These are phyloP conservation scores for Abortiporus biennis DNA, from an alignment of 1,284 basidiomycete species.

Conservation along the genomic window DNA sequence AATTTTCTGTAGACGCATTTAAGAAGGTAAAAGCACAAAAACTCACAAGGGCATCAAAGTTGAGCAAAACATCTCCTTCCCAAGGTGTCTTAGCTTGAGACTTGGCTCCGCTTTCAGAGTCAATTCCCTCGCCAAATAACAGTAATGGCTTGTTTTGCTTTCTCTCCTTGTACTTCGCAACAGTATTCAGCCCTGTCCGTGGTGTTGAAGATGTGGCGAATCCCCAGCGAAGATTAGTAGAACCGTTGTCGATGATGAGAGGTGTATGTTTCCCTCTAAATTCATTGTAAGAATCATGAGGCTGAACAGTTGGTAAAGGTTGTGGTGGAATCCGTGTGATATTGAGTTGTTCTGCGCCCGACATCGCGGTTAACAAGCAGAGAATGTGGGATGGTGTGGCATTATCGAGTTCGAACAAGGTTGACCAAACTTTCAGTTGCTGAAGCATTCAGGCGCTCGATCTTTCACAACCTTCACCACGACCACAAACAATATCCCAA, in stretches of 20 bases:
- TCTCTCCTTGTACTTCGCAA: slow-evolving; percentile 85
- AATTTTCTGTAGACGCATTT: not conserved
- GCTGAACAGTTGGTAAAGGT: slow-evolving; percentile 18
- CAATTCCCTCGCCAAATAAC: slow-evolving; percentile 81
- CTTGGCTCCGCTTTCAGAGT: slow-evolving; percentile 77
- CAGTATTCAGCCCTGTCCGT: slow-evolving; percentile 59
- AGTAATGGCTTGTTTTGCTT: slow-evolving; percentile 75
- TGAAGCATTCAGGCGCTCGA: too few relatives aligned
- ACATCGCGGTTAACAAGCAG: too few relatives aligned
- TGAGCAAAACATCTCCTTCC: slow-evolving; percentile 87
- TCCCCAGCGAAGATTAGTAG: slow-evolving; percentile 85
- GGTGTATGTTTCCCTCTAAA: slow-evolving; percentile 44
- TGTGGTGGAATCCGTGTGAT: slow-evolving; percentile 22
- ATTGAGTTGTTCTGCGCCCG: slow-evolving; percentile 15
- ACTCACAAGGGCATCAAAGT: slow-evolving; percentile 87
- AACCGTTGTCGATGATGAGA: slow-evolving; percentile 92
- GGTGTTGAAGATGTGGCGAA: slow-evolving; percentile 58
- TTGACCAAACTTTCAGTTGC: too few relatives aligned
- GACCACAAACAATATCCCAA: too few relatives aligned
- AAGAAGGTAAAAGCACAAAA: not conserved
- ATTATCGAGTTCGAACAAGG: too few relatives aligned
- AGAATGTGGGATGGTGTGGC: too few relatives aligned
- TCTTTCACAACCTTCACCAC: too few relatives aligned
- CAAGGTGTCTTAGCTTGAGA: slow-evolving; percentile 76
- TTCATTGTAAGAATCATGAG: slow-evolving; percentile 23